Base-by-base conservation (phyloP, 2,329 filamentous ascomycete genomes). In the Coccinonectria pachysandricola region DNA sequence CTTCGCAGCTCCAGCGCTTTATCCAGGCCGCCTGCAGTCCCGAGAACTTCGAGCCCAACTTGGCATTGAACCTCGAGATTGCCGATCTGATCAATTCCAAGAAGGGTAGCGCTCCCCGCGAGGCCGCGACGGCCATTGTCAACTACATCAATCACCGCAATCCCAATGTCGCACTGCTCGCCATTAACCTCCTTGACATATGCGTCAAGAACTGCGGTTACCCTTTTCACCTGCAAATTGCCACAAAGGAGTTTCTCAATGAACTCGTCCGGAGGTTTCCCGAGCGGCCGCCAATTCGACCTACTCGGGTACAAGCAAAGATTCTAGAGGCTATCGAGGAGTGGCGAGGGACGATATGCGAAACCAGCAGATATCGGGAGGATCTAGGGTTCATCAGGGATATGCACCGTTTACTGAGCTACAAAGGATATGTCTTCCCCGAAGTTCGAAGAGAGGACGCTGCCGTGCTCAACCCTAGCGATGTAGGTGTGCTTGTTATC, bases 201-300 rank as follows among this genome's bases (percentile, higher is more conserved):
- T 96, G 91, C 58, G 91, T 96, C 58, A 98, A 98, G 67, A 98
- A 98, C 62, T 98, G 91, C 68, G 91, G 91, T 46, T 98, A 98
- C 54, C 87, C 91, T 1, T 98, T 98, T 58, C 91, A 98, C 52
- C 75, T 98, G 32, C 91, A 98, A 59, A 95, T 98, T 52, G 87
- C 83, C 57, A 96, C 91, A 42, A 98, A 98, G 57, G 91, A 98
- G 50, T 98, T 98, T 47, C 75, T 98, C 46, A 98, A 98, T 60
- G 91, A 98, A 63, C 76, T 98, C 34, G 91, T 98, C 35, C 78
- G 91, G 42, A 75, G 91, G 40, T 98, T 98, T 49, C 91, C 91
- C 24, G 91, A 98, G 60, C 73, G 88, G 13, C 91, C 91, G 23
- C 86, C 88, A 2, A 69, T 91, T 35, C 81, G 91, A 34, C 67